Percentiles rank a stretch among this genome's conserved stretches.
Conservation (phyloP, 129 eudicot species). For the Lactuca saligna region DNA sequence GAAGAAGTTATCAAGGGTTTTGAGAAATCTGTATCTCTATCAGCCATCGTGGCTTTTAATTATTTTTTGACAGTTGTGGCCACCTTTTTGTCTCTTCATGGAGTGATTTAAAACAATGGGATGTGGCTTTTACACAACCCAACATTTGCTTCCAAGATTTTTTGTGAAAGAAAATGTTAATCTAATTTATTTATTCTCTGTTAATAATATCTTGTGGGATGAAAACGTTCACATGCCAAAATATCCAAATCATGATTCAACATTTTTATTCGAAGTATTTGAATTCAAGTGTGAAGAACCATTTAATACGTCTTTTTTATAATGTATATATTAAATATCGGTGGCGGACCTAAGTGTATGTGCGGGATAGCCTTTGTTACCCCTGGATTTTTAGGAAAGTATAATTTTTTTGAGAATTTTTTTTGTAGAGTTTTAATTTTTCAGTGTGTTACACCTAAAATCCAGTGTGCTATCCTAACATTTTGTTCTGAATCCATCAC, state of each 20-base stretch:
- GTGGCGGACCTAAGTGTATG: too few relatives aligned
- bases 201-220: neutral
- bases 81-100: constrained; percentile 13
- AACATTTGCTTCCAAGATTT: constrained; percentile 28
- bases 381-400: too few relatives aligned
- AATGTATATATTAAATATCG: too few relatives aligned
- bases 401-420: too few relatives aligned
- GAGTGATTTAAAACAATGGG: constrained; percentile 30
- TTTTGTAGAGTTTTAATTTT: too few relatives aligned
- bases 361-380: too few relatives aligned
- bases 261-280: neutral
- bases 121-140: constrained; percentile 41
- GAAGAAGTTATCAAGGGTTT: neutral
- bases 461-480: too few relatives aligned
- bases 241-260: constrained; percentile 17
- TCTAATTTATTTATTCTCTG: neutral
- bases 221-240: constrained; percentile 11
- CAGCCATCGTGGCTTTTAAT: constrained; percentile 22
- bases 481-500: too few relatives aligned
- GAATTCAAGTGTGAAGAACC: neutral
- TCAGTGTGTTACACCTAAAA: too few relatives aligned
- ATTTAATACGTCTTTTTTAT: too few relatives aligned
- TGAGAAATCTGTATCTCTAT: constrained; percentile 30
- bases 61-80: constrained; percentile 33
- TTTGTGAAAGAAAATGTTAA: constrained; percentile 8